Evolutionary conservation across 2,329 filamentous ascomycete genomes (phyloP), one percentile per base, ranked within the genome.

Genomic region (Sclerotinia sclerotiorum): DNA sequence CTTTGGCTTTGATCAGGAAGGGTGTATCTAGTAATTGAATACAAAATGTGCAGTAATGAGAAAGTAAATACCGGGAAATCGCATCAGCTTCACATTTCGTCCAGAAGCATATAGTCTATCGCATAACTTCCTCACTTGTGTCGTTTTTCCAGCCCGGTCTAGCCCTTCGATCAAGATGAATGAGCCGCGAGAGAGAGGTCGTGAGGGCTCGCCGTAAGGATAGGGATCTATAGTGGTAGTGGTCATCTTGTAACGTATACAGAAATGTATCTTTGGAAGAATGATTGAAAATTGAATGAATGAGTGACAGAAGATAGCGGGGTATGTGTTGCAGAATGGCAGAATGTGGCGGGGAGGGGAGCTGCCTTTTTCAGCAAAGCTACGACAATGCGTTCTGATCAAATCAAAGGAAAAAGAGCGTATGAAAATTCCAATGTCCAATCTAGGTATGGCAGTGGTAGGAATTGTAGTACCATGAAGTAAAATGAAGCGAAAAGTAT

Each of bases 151-250:
- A 5, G 90, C 87, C 69, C 88, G 84, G 75, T 92, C 90, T 44
- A 92, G 82, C 21, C 90, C 90, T 79, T 92, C 90, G 64, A 92
- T 84, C 2, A 91, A 88, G 70, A 92, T 87, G 48, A 92, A 82
- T 68, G 84, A 84, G 46, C 89, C 89, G 67, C 86, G 82, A 55
- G 76, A 62, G 5, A 72, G 60, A 0, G 73, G 56, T 1, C 29
- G 69, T 58, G 70, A 54, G 5, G 70, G 70, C 76, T 80, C 79
- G 63, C 69, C 68, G 70, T 71, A 73, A 15, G 72, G 70, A 39
- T 72, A 75, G 3, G 42, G 60, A n/a, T 69, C 58, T 56, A 68
- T 62, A 54, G 55, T 54, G 8, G 55, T 11, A 55, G 32, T 56
- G 13, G 71, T 5, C 73, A 75, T 76, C 27, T 44, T 69, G 49